Evolutionary conservation across 129 eudicot genomes (phyloP).

Genomic region (Mikania micrantha): DNA sequence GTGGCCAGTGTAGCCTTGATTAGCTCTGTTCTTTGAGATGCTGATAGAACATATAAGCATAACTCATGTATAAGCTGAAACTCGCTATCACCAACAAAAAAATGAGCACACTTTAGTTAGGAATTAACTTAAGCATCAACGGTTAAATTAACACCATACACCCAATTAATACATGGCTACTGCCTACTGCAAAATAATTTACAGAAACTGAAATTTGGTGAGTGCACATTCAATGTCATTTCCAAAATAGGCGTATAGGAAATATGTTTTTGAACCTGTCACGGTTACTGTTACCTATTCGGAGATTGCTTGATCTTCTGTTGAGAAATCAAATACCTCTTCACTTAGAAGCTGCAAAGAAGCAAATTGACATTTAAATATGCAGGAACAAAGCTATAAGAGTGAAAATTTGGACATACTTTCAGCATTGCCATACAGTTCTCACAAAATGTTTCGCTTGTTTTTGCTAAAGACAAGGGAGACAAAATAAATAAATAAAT

Average conservation of each 20-base stretch:
- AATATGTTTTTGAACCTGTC: background rate
- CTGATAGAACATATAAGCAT: conserved; percentile 92
- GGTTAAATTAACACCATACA: background rate
- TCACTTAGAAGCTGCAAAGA: conserved; percentile 83
- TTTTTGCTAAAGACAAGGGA: conserved; percentile 43
- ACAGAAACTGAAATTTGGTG: background rate
- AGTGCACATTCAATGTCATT: background rate
- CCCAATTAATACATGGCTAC: background rate
- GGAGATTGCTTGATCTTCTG: conserved; percentile 91
- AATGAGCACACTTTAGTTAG: conserved; percentile 3
- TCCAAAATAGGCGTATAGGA: background rate
- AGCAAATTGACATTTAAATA: background rate
- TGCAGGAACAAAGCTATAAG: background rate
- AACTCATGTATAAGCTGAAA: conserved; percentile 97
- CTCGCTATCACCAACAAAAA: conserved; percentile 57
- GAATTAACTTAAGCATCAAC: background rate
- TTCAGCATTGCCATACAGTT: conserved; percentile 94
- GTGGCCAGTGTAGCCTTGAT: conserved; percentile 94
- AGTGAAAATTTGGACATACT: conserved; percentile 34
- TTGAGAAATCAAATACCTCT: conserved; percentile 97
- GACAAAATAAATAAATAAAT: conserved; percentile 9
- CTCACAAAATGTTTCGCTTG: conserved; percentile 92
- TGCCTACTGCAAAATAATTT: background rate
- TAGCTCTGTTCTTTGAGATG: conserved; percentile 94
- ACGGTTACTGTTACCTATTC: conserved; percentile 49